Base-by-base conservation (phyloP, 768 basidiomycete genomes). In the Panellus pusillus region DNA sequence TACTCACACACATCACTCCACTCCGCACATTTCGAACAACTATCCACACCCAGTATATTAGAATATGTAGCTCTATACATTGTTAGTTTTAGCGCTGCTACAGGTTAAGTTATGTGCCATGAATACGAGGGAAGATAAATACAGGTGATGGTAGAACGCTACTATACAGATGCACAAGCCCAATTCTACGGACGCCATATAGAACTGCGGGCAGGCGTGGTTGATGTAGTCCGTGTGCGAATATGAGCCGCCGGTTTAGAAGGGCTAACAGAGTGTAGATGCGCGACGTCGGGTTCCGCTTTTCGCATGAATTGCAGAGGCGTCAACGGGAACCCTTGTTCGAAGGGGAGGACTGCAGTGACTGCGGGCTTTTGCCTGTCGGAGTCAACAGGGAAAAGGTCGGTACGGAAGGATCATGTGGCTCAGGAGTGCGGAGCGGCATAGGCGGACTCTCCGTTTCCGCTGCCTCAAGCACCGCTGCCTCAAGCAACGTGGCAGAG, bases 271-370 rank as follows among this genome's bases (percentile, higher is more conserved):
- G 57, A 28, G 15, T 43, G 49, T 29, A 55, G 40, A 14, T 53
- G 55, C 37, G 51, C 54, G 44, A 74, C 72, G 15, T 87, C 86
- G 24, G 72, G 74, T 37, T 89, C 87, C 36, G 89, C 93, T 44
- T 86, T 83, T 51, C 92, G 79, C 59, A 96, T 82, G 70, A 93
- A 94, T 66, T 95, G 91, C 42, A 96, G 71, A 1, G 93, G 82
- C 8, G 85, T 84, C 47, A 93, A 67, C 11, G 92, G 89, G 91
- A 91, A 13, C 86, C 85, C 31, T 84, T 79, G 1, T 77, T 76
- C 24, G 83, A 81, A 15, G 79, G 76, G 7, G 76, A 72, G 20
- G 79, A 79, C 54, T 68, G 72, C n/a, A 80, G 58, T 11, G 80
- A 82, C 13, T 70, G 75, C 14, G 79, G 79, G 52, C 80, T 81